phyloP scores from a whole-genome alignment of 2,329 filamentous ascomycete genomes.

The Trichoderma sp. region DNA sequence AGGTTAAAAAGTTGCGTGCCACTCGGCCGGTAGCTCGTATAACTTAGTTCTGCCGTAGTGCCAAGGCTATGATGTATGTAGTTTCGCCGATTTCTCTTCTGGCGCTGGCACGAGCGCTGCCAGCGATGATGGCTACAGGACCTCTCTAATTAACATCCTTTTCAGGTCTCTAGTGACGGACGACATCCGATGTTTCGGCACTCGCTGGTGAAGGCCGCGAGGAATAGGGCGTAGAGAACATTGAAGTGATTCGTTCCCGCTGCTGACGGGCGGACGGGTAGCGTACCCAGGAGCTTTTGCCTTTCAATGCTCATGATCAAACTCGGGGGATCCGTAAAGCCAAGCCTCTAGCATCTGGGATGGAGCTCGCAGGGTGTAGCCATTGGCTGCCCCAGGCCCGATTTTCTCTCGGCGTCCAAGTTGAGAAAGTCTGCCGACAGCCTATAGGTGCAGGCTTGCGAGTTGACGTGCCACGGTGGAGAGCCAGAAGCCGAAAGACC shows the following conservation, averaged over 20 bases:
- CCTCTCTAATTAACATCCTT: background rate
- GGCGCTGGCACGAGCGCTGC: background rate
- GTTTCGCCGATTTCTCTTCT: background rate
- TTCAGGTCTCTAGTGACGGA: background rate
- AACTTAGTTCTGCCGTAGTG: background rate
- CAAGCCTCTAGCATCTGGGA: slow-evolving; percentile 9
- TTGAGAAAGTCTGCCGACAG: background rate
- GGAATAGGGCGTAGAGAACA: background rate
- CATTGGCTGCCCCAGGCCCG: slow-evolving; percentile 14
- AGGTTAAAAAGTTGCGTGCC: background rate
- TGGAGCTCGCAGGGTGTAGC: background rate
- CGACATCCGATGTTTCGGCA: background rate
- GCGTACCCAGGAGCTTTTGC: background rate
- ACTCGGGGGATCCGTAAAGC: background rate
- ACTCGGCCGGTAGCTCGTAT: background rate
- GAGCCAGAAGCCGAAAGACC: slow-evolving; percentile 2
- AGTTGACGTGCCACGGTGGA: slow-evolving; percentile 11
- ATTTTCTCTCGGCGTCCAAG: background rate
- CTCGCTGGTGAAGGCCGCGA: background rate
- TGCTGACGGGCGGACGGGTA: background rate
- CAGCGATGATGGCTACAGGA: background rate
- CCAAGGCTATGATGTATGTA: background rate
- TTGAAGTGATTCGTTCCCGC: background rate
- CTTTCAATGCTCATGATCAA: background rate
- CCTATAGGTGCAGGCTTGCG: background rate